These are phyloP conservation scores for Tricholoma sp. DNA, from an alignment of 768 basidiomycete genomes.

Conservation along the genomic window DNA sequence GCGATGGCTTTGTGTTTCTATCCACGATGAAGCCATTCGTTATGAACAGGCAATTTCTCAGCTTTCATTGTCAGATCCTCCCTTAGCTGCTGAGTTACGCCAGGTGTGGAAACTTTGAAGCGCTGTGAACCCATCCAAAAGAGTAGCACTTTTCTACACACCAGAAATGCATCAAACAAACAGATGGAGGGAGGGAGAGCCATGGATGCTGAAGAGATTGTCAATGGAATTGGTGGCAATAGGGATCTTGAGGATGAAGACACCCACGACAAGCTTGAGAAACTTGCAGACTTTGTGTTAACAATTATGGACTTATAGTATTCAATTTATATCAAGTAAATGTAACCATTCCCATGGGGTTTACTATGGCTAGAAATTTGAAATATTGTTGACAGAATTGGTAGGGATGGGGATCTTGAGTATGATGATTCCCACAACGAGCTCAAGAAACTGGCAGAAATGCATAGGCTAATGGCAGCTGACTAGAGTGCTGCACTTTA, in stretches of 20 bases:
- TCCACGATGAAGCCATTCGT: constrained; percentile 1
- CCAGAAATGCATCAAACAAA: not conserved
- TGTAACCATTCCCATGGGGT: not conserved
- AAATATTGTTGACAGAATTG: not conserved
- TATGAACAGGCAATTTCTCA: not conserved
- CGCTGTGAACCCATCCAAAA: constrained; percentile 2
- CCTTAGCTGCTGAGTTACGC: constrained; percentile 4
- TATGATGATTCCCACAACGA: not conserved
- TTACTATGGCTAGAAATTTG: not conserved
- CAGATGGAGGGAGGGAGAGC: not conserved
- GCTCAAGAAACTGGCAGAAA: too few species aligned
- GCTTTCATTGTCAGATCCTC: not conserved
- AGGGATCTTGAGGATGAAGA: not conserved
- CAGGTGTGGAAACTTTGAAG: constrained; percentile 1
- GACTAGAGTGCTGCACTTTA: too few species aligned
- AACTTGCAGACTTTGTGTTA: constrained; percentile 1
- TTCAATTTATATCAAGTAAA: not conserved
- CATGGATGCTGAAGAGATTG: not conserved
- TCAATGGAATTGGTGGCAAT: not conserved
- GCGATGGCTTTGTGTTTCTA: constrained; percentile 3
- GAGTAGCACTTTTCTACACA: not conserved
- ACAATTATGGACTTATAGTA: constrained; percentile 1
- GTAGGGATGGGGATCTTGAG: not conserved
- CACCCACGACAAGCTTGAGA: not conserved
- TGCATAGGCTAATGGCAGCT: too few species aligned